Conservation (phyloP, 441 rosid genomes). For the Populus hybrid region DNA sequence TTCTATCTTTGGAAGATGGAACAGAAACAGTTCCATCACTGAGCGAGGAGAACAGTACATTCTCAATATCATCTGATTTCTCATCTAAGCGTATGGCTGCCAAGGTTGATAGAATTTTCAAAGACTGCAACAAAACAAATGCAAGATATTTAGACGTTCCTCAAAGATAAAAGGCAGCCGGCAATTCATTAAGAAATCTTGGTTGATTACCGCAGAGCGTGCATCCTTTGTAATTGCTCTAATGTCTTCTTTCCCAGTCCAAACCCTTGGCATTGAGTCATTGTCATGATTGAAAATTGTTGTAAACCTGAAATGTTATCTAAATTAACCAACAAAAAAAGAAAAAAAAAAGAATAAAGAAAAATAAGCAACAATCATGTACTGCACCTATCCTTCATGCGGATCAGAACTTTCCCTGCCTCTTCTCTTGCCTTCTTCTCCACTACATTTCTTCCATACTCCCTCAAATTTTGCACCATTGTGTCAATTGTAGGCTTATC, state of each 20-base stretch:
- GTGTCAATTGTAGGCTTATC: slow-evolving; percentile 40
- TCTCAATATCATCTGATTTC: slow-evolving; percentile 62
- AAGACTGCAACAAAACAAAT: slow-evolving; percentile 42
- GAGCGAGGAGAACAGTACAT: slow-evolving; percentile 49
- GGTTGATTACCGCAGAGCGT: slow-evolving; percentile 50
- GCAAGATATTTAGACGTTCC: slow-evolving; percentile 19
- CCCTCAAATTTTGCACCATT: slow-evolving; percentile 52
- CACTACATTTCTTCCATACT: slow-evolving; percentile 60
- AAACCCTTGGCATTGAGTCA: slow-evolving; percentile 76
- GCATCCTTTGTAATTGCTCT: slow-evolving; percentile 70
- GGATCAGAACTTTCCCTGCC: slow-evolving; percentile 67
- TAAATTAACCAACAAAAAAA: slow-evolving; percentile 15
- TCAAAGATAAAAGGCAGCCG: background rate
- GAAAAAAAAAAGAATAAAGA: slow-evolving; percentile 9
- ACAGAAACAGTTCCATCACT: slow-evolving; percentile 45
- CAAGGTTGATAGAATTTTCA: slow-evolving; percentile 68
- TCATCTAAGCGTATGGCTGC: slow-evolving; percentile 77
- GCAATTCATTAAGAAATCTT: slow-evolving; percentile 7
- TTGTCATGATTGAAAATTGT: slow-evolving; percentile 68
- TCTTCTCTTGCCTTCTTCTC: slow-evolving; percentile 76
- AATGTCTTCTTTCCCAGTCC: slow-evolving; percentile 92
- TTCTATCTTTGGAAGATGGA: slow-evolving; percentile 44
- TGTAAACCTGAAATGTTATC: slow-evolving; percentile 56
- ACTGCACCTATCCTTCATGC: slow-evolving; percentile 76
- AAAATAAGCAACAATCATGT: slow-evolving; percentile 1